Base-by-base conservation (phyloP, 2,329 filamentous ascomycete genomes). In the Verticillium alfalfae region DNA sequence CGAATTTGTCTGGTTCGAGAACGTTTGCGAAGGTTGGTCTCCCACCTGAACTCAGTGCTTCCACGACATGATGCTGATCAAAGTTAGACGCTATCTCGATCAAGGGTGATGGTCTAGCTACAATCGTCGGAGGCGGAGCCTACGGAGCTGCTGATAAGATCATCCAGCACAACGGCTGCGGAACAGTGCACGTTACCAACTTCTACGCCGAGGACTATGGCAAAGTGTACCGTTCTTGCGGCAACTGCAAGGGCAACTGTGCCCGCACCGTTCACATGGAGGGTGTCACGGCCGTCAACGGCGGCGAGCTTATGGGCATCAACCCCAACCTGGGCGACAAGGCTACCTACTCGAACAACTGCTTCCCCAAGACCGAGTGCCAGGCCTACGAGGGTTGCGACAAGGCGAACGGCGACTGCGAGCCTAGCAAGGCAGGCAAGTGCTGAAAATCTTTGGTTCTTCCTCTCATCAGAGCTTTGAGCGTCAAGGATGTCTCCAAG, bases 121-220 rank as follows among this genome's bases (percentile, higher is more conserved):
- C 72, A 65, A 76, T 79, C 64, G 72, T 67, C 61, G 75, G 76
- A 55, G 79, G 79, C 22, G 79, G 78, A 36, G 78, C 79, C 0
- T 76, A 74, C 56, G 69, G 76, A 34, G 78, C 78, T 4, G 55
- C 65, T 0, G 79, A 81, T 67, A 81, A 81, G 70, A 67, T 81
- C 15, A 70, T 80, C 56, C 79, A 81, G 68, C 77, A 79, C 67
- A 80, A 81, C 60, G 79, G 78, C 12, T 74, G 76, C 56, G 78
- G 78, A 0, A 78, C 74, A 10, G 74, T 80, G 45, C 75, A 75
- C 49, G 63, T 74, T 34, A 64, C 74, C 64, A 75, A 77, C 65
- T 75, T 77, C 70, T 78, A 77, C 59, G 78, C 74, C 63, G 70
- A 76, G 6, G 74, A 80, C 69, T 81, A 81, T 63, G 79, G 80